These are phyloP conservation scores for Rhizophora mangle DNA, from an alignment of 345 rosid genomes.

Conservation along the genomic window DNA sequence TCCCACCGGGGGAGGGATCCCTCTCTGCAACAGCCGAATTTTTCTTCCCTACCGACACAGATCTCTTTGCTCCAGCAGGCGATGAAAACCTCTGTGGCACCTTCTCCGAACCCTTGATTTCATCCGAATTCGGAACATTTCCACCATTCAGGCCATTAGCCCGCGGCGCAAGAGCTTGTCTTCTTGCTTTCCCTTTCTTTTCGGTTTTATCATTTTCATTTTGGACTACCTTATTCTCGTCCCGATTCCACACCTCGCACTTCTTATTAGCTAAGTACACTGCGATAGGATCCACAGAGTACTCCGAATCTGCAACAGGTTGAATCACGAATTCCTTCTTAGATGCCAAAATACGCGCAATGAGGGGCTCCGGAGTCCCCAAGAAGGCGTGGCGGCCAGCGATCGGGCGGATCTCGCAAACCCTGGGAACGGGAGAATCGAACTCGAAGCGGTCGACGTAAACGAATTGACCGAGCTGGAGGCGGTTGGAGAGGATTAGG, in stretches of 20 bases:
- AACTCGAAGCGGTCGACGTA: conserved; percentile 79
- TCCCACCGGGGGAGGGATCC: conserved; percentile 68
- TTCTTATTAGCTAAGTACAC: conserved; percentile 61
- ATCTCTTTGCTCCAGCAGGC: conserved; percentile 64
- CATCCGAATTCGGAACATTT: conserved; percentile 16
- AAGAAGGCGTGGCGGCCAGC: conserved; percentile 86
- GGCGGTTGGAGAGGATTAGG: conserved; percentile 84
- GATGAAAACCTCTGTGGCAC: conserved; percentile 63
- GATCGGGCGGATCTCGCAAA: conserved; percentile 72
- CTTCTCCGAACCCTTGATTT: conserved; percentile 14
- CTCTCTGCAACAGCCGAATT: conserved; percentile 11
- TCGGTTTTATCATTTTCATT: conserved; percentile 22
- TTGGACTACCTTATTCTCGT: conserved; percentile 13
- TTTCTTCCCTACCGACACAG: conserved; percentile 28
- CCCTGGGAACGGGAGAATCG: conserved; percentile 80
- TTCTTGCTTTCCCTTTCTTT: conserved; percentile 19
- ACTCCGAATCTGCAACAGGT: conserved; percentile 74
- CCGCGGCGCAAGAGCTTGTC: conserved; percentile 60
- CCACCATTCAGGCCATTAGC: conserved; percentile 18
- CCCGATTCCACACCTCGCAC: conserved; percentile 11
- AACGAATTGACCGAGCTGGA: conserved; percentile 96
- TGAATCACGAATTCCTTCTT: conserved; percentile 77
- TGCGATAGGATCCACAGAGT: conserved; percentile 68
- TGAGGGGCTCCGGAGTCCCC: conserved; percentile 79
- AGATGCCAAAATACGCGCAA: conserved; percentile 70